phyloP scores from a whole-genome alignment of 768 basidiomycete species.

The Tricholomella constricta region DNA sequence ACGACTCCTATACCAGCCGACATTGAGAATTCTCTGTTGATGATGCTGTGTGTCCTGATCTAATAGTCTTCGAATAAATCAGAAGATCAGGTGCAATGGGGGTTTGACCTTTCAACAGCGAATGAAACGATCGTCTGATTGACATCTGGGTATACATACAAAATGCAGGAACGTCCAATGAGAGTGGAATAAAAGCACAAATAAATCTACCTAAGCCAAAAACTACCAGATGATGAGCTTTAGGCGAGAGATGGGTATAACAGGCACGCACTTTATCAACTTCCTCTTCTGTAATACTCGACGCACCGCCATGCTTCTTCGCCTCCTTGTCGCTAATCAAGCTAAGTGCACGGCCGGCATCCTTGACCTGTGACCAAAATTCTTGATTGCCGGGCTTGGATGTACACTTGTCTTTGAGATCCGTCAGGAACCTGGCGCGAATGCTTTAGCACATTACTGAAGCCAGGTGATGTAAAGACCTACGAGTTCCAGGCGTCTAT shows the following conservation, averaged over 20 bases:
- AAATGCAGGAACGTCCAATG: background rate
- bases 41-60: too few species aligned
- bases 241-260: background rate
- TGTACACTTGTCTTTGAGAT: conserved; percentile 58
- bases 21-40: too few species aligned
- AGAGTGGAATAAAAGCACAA: background rate
- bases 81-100: too few species aligned
- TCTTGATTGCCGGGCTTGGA: conserved; percentile 58
- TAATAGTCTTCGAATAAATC: too few species aligned
- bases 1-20: too few species aligned
- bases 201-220: background rate
- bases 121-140: too few species aligned
- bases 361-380: conserved; percentile 66
- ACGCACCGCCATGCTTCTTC: conserved; percentile 54
- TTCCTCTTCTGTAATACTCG: conserved; percentile 53
- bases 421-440: conserved; percentile 66
- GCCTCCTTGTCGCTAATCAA: conserved; percentile 70
- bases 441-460: background rate
- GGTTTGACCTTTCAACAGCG: too few species aligned
- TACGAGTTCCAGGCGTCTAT: conserved; percentile 81
- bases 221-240: background rate
- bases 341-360: conserved; percentile 53
- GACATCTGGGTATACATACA: conserved; percentile 1
- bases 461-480: background rate
- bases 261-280: conserved; percentile 51